These are phyloP conservation scores for Microcyclosporella mali DNA, from an alignment of 2,329 filamentous ascomycete species.

Conservation along the genomic window DNA sequence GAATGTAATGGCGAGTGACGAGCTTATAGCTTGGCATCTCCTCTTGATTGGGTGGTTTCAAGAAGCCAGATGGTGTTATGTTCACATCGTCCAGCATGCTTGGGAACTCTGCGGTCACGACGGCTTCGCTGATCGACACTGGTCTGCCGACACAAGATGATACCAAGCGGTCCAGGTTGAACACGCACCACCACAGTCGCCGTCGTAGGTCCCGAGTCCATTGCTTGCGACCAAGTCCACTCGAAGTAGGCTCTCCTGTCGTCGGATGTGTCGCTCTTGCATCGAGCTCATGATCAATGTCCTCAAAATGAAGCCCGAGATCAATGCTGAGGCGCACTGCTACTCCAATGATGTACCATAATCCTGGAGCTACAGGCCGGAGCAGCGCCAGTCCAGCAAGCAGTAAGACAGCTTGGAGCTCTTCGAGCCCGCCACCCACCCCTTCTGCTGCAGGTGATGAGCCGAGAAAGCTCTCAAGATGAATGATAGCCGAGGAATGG, in stretches of 20 bases:
- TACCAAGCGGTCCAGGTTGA: conserved; percentile 83
- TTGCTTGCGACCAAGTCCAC: conserved; percentile 58
- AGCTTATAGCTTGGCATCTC: conserved; percentile 71
- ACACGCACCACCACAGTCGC: conserved; percentile 94
- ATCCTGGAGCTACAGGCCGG: conserved; percentile 80
- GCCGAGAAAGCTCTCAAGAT: conserved; percentile 76
- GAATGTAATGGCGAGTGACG: conserved; percentile 87
- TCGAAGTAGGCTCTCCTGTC: conserved; percentile 4
- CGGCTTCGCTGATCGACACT: conserved; percentile 91
- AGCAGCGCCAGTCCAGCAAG: conserved; percentile 87
- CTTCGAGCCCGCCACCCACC: conserved; percentile 83
- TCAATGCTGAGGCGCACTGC: conserved; percentile 86
- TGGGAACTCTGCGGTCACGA: conserved; percentile 91
- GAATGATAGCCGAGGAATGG: conserved; percentile 87
- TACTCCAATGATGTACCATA: conserved; percentile 97
- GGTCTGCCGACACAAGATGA: conserved; percentile 89
- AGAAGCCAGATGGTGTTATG: conserved; percentile 73
- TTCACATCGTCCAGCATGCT: conserved; percentile 81
- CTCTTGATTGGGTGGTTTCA: conserved; percentile 50
- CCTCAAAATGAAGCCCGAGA: conserved; percentile 86
- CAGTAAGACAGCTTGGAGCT: conserved; percentile 85
- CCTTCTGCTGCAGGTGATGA: conserved; percentile 58
- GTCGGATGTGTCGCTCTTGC: conserved; percentile 14
- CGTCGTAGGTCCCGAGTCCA: conserved; percentile 82
- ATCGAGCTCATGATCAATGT: conserved; percentile 57